phyloP scores from a whole-genome alignment of 2,329 filamentous ascomycete genomes.

The Ophiostoma sp. region DNA sequence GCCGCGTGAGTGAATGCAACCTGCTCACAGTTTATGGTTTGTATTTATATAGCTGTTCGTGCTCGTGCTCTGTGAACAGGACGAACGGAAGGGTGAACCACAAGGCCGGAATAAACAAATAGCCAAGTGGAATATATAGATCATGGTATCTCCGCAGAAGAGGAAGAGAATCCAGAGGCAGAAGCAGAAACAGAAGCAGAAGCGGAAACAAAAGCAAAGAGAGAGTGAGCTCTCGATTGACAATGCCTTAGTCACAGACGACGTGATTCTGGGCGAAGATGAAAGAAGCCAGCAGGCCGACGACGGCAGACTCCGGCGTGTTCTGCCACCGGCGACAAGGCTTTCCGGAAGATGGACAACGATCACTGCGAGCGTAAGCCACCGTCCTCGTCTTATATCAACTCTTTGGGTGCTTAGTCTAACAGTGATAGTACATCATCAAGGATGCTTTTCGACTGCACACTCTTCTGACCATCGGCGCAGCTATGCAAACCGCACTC shows the following conservation, averaged over 20 bases:
- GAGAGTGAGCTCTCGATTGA: neutral
- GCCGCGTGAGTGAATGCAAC: neutral
- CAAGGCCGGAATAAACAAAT: neutral
- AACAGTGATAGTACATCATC: constrained; percentile 26
- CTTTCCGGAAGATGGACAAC: neutral
- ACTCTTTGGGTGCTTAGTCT: neutral
- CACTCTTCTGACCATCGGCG: constrained; percentile 34
- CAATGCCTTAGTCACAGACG: no score
- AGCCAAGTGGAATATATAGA: neutral
- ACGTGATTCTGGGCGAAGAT: no score
- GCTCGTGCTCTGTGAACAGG: neutral
- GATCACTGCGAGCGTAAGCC: constrained; percentile 1
- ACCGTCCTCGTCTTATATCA: neutral
- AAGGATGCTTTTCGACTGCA: constrained; percentile 36
- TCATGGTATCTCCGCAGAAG: neutral
- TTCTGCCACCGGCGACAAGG: neutral
- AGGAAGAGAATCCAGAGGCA: neutral
- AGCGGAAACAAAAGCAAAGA: neutral
- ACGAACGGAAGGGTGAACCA: neutral
- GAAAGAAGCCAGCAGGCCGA: neutral
- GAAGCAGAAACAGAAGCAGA: neutral
- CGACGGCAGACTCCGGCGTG: neutral
- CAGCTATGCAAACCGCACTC: constrained; percentile 34
- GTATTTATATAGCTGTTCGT: neutral
- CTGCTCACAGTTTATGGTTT: neutral